phyloP scores from a whole-genome alignment of 1,139 yeast species.

The Hemisphaericaspora subhashii region DNA sequence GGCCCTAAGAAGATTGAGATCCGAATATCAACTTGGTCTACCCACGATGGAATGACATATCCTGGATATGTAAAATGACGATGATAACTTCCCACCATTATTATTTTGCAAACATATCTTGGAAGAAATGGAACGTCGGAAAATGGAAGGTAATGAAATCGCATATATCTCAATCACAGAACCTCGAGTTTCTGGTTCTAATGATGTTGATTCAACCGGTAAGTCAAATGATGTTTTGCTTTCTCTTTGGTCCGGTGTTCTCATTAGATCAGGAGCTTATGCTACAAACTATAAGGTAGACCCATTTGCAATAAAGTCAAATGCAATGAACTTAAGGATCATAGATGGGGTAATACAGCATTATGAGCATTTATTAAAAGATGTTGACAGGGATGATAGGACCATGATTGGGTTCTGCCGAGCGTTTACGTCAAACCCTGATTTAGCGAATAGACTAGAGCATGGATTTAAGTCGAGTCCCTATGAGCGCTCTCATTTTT shows the following conservation, averaged over 20 bases:
- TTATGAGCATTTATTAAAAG: constrained; percentile 14
- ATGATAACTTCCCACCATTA: constrained; percentile 17
- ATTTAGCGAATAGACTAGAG: constrained; percentile 38
- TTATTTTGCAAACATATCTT: constrained; percentile 17
- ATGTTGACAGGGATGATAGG: constrained; percentile 24
- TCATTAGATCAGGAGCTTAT: constrained; percentile 19
- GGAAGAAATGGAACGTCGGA: constrained; percentile 19
- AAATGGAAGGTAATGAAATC: constrained; percentile 13
- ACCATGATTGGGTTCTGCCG: constrained; percentile 48
- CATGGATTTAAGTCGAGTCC: constrained; percentile 14
- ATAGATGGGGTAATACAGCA: constrained; percentile 15
- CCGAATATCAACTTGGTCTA: constrained; percentile 32
- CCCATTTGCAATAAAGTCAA: constrained; percentile 17
- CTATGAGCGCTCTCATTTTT: constrained; percentile 26
- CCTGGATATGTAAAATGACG: constrained; percentile 20
- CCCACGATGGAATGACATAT: constrained; percentile 38
- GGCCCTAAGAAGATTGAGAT: constrained; percentile 24
- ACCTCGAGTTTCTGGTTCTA: constrained; percentile 19
- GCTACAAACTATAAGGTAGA: constrained; percentile 17
- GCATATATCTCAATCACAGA: constrained; percentile 27
- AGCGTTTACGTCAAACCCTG: constrained; percentile 50
- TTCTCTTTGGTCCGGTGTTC: constrained; percentile 14
- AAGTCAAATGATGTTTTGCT: constrained; percentile 18
- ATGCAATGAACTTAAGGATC: constrained; percentile 11
- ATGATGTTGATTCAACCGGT: constrained; percentile 19